Percentiles rank a stretch among this genome's conserved stretches.
Conservation (phyloP, 345 rosid species). For the Salix viminalis region DNA sequence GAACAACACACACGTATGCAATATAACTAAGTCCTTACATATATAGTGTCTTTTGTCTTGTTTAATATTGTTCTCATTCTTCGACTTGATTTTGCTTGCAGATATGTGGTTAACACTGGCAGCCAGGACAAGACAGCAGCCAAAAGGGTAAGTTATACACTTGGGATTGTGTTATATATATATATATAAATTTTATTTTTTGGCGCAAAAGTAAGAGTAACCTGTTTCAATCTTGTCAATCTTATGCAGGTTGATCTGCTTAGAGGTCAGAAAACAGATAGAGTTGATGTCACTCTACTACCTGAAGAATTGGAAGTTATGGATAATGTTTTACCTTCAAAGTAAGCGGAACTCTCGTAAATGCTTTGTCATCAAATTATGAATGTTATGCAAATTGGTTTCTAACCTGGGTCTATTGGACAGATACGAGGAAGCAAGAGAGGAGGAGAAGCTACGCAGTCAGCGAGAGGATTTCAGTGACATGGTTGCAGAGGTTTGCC, state of each 20-base stretch:
- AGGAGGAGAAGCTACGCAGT: slow-evolving; percentile 87
- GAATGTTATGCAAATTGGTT: background rate
- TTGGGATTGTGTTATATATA: background rate
- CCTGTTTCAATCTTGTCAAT: background rate
- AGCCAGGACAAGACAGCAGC: slow-evolving; percentile 76
- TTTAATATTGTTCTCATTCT: background rate
- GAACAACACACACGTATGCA: slow-evolving; percentile 80
- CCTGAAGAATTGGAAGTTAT: slow-evolving; percentile 91
- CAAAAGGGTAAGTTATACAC: slow-evolving; percentile 68
- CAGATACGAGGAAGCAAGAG: slow-evolving; percentile 98
- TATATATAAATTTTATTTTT: no score
- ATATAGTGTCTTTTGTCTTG: background rate
- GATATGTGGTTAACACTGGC: slow-evolving; percentile 67
- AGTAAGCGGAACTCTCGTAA: slow-evolving; percentile 45
- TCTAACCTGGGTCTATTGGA: slow-evolving; percentile 4
- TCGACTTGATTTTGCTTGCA: slow-evolving; percentile 20
- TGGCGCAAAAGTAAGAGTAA: background rate
- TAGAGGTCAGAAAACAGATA: slow-evolving; percentile 85
- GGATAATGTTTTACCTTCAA: slow-evolving; percentile 90
- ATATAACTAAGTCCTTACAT: background rate
- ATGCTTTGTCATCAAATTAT: background rate
- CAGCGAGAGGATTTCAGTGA: slow-evolving; percentile 96
- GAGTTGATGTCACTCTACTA: slow-evolving; percentile 78
- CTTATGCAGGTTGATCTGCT: slow-evolving; percentile 82
- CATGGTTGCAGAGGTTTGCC: slow-evolving; percentile 96